These are phyloP conservation scores for Rhizophora apiculata DNA, from an alignment of 345 rosid genomes.

Conservation along the genomic window DNA sequence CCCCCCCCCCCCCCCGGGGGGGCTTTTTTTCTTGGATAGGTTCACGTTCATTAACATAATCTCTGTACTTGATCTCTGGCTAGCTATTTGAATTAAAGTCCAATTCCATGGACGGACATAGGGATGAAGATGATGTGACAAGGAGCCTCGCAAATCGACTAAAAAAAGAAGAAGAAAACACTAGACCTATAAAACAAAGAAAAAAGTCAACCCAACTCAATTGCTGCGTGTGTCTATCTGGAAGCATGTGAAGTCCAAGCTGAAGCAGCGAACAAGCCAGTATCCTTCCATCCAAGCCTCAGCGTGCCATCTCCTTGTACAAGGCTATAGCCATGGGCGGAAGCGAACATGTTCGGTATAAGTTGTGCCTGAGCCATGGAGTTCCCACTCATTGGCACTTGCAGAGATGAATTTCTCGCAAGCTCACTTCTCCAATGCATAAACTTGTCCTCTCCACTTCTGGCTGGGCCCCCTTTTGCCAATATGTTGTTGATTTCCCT, in stretches of 20 bases:
- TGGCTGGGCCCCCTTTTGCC: constrained; percentile 63
- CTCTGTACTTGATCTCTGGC: too few species aligned
- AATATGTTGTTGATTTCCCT: constrained; percentile 59
- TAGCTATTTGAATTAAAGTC: too few species aligned
- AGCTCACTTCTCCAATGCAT: constrained; percentile 54
- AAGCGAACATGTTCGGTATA: constrained; percentile 58
- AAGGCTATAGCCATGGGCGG: constrained; percentile 57
- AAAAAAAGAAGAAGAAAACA: background rate
- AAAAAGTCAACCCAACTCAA: too few species aligned
- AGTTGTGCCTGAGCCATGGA: constrained; percentile 75
- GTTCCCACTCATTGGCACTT: constrained; percentile 55
- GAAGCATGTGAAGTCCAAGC: constrained; percentile 53
- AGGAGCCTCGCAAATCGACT: too few species aligned
- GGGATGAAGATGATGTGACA: too few species aligned
- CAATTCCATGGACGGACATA: too few species aligned
- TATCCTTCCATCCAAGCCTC: constrained; percentile 66
- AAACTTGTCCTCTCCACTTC: constrained; percentile 67
- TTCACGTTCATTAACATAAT: too few species aligned
- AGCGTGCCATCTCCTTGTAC: constrained; percentile 60
- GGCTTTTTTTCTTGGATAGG: too few species aligned
- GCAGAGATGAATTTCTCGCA: constrained; percentile 25
- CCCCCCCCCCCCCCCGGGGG: too few species aligned
- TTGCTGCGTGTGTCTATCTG: constrained; percentile 10
- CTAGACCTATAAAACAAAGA: background rate
- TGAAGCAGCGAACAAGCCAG: constrained; percentile 62